Evolutionary conservation across 2,329 filamentous ascomycete genomes (phyloP), one percentile per base, ranked within the genome.

Genomic region (Periconia digitata): DNA sequence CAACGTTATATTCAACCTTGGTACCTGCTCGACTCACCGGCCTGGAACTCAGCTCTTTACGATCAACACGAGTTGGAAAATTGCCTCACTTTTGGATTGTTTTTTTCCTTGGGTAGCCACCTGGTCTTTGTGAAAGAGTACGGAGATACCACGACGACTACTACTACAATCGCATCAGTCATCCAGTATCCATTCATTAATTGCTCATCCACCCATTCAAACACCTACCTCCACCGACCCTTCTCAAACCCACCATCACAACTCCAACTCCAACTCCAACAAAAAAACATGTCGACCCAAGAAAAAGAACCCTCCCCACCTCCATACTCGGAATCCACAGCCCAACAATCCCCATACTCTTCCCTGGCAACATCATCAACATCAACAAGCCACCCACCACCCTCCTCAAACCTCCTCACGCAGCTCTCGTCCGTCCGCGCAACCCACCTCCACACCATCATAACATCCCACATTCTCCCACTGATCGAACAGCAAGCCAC

Each of bases 401-500:
- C n/a, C n/a, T n/a, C n/a, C n/a, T n/a, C n/a, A 51, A 54, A 59
- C 24, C 63, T 69, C 36, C 59, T 71, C 49, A 59, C 64, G 49
- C 68, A 73, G 29, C 59, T 76, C 13, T 66, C 68, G 10, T 58
- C 67, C 24, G 67, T 70, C 18, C 73, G 75, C 43, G 66, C 69
- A 6, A 63, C 67, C 27, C 71, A 74, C 43, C 71, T 78, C 44
- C 57, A 65, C 20, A 53, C 66, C 24, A 60, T 76, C 15, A 66
- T 77, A 23, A 58, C 66, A 23, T 63, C 53, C 2, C 63, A 73
- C 50, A 70, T 78, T 47, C 67, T 73, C 23, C 75, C 76, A 1
- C 56, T 74, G 16, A 59, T 79, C 40, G 57, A 69, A 45, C 50
- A 66, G 12, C 72, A 73, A 52, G 71, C 71, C 34, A 57, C 66